Evolutionary conservation across 208 protist genomes (phyloP).

Genomic region (Trypanosoma theileri): DNA sequence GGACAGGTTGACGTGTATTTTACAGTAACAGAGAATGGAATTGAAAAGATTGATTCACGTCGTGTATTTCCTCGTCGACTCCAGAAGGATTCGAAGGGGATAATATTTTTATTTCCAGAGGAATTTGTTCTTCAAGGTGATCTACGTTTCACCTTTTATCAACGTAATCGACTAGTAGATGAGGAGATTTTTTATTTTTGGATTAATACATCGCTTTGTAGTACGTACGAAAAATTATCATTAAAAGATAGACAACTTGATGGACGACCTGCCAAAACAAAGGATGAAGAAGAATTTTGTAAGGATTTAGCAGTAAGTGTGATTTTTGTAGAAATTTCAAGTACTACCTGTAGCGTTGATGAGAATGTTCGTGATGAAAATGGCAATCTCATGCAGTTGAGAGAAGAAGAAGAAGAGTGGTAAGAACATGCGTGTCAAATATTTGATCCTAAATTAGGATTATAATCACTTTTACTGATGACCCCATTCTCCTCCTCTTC

Average conservation of each 20-base stretch:
- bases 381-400: too few species aligned
- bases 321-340: slow-evolving; percentile 17
- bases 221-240: slow-evolving; percentile 22
- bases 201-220: slow-evolving; percentile 26
- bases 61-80: slow-evolving; percentile 32
- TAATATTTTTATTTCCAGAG: slow-evolving; percentile 37
- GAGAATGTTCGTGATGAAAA: neutral
- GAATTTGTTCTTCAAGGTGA: slow-evolving; percentile 29
- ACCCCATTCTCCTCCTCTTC: too few species aligned
- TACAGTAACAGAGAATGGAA: slow-evolving; percentile 28
- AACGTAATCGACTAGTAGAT: slow-evolving; percentile 38
- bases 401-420: neutral
- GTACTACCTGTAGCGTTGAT: neutral
- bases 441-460: too few species aligned
- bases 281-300: slow-evolving; percentile 17
- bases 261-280: slow-evolving; percentile 9
- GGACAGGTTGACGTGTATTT: slow-evolving; percentile 46
- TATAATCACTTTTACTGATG: too few species aligned
- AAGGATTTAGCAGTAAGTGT: slow-evolving; percentile 19
- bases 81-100: slow-evolving; percentile 22
- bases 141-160: slow-evolving; percentile 38
- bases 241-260: slow-evolving; percentile 17
- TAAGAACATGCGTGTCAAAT: too few species aligned
- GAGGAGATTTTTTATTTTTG: slow-evolving; percentile 27
- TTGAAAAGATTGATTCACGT: slow-evolving; percentile 43